Base-by-base conservation (phyloP, 83 land plant genomes). In the Thuja plicata region DNA sequence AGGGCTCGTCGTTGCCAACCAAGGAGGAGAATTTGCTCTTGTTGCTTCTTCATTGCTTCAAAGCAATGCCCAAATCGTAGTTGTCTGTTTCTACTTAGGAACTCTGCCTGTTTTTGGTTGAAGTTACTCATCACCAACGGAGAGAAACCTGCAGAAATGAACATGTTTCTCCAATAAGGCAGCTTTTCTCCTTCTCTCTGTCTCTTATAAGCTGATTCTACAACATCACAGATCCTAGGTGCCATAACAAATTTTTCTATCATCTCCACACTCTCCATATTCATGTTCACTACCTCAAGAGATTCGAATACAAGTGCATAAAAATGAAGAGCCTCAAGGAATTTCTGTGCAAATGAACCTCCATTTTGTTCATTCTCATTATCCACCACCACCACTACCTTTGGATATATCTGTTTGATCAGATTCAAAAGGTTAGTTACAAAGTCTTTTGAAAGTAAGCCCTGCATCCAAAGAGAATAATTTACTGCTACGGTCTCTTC, bases 41-140 rank as follows among this genome's bases (percentile, higher is more conserved):
- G 93, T 30, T 91, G 90, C 90, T 93, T 93, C 88, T 91, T 92
- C 17, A 93, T 92, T 27, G 55, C 85, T 46, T 83, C 85, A 46
- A 83, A 83, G 32, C 85, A 83, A 57, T 91, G 92, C 74, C 93
- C 96, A 11, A 94, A 92, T 74, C 94, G 81, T 13, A 86, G 88
- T 15, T 92, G 93, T 21, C 89, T 89, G 85, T 94, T 89, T 90
- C 92, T 91, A 78, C 94, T 89, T 46, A 96, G 91, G 79, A 89
- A 94, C 45, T 95, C 98, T n/a, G 97, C 97, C 86, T 97, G 98
- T 9, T 91, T 88, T 70, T 93, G 95, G 1, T 95, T 90, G 87
- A 94, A 93, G 77, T 91, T 94, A 86, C 97, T 95, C 88, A 95
- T 90, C 9, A 91, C 88, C 30, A 92, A 41, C 10, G 96, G 94